Evolutionary conservation across 805 yeast species (phyloP), one percentile per base, ranked within the genome.

Genomic region (Yarrowia sp.): DNA sequence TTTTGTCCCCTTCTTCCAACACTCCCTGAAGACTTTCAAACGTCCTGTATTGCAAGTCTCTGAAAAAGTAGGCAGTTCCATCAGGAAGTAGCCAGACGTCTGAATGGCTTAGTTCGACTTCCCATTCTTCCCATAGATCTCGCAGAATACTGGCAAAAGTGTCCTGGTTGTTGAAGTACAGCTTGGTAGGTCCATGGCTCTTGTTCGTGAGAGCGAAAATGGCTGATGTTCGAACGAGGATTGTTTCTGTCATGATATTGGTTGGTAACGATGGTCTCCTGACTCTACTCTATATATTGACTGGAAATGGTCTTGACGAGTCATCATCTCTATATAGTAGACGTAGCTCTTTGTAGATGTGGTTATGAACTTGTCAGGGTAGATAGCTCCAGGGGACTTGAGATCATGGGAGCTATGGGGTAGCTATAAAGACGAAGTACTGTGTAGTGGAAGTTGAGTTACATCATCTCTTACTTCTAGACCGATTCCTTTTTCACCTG

Each of bases 1-100:
- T 22, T 12, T 16, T 16, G 4, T 38, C 45, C 9, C 22, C 45
- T 26, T 26, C 32, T 26, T 26, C 32, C 2, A 26, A 5, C 32
- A 26, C 12, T 38, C 19, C 9, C 16, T 19, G 45, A 40, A n/a
- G 16, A 16, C 32, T 53, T 45, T 16, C 43, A 19, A 53, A 53
- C 11, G 16, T 36, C 26, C 8, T 16, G 58, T 36, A 12, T 4
- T 38, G 58, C 35, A 53, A 38, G 32, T 53, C 58, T 53, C 58
- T 35, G 58, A 38, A 53, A 16, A 53, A 53, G 35, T 8, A 5
- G 2, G 43, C 58, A 12, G n/a, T 12, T 11, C 58, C 58, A 3
- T 53, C 58, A 15, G 58, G 58, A 7, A 38, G 7, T 3, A 43
- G 38, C 58, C 58, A 53, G 3, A 53, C 15, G 16, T 53, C 58